Conservation (phyloP, 2,329 filamentous ascomycete species). For the Dactylellina sp. region DNA sequence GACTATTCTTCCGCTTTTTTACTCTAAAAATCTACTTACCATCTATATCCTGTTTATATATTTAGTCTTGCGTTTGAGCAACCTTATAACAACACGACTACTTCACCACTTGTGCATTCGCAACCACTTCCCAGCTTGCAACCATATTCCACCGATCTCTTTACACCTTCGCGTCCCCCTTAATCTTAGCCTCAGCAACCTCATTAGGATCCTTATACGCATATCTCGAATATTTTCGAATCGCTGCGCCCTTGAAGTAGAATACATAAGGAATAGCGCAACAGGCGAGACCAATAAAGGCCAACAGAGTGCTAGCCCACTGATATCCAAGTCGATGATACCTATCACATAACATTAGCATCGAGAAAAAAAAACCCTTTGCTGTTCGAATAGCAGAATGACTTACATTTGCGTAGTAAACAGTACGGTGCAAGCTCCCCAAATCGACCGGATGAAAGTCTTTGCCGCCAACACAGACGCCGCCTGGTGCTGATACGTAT, state of each 20-base stretch:
- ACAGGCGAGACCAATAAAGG: slow-evolving; percentile 79
- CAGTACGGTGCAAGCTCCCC: slow-evolving; percentile 80
- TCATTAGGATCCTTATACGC: slow-evolving; percentile 75
- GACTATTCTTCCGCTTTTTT: neutral
- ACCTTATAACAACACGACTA: no score
- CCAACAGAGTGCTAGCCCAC: slow-evolving; percentile 80
- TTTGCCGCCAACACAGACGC: slow-evolving; percentile 84
- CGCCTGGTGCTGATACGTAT: slow-evolving; percentile 78
- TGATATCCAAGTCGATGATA: slow-evolving; percentile 75
- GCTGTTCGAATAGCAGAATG: neutral
- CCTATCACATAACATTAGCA: slow-evolving; percentile 24
- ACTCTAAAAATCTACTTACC: neutral
- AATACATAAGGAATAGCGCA: slow-evolving; percentile 86
- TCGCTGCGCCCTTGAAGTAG: slow-evolving; percentile 79
- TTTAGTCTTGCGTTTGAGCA: no score
- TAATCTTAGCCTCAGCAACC: slow-evolving; percentile 56
- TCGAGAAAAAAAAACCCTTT: neutral
- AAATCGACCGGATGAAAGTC: slow-evolving; percentile 82
- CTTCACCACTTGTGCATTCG: no score
- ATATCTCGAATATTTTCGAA: slow-evolving; percentile 76
- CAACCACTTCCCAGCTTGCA: neutral
- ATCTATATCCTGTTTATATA: no score
- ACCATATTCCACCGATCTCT: neutral
- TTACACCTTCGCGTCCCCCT: slow-evolving; percentile 17
- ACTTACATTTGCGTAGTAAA: slow-evolving; percentile 83